Conservation (phyloP, 495 filamentous ascomycete genomes). For the Amorphotheca resinae region DNA sequence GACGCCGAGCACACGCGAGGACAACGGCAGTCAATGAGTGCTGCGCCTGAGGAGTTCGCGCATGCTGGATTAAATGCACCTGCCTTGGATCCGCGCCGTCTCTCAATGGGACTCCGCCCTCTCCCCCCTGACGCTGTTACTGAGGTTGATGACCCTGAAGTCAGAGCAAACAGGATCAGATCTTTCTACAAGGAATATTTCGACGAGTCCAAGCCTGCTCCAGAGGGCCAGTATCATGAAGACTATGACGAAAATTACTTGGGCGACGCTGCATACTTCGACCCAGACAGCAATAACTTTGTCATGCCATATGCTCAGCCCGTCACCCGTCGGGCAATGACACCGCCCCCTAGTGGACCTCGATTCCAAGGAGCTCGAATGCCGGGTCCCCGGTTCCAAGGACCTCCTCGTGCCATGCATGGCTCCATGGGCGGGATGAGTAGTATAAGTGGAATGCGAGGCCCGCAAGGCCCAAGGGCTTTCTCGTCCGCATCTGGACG, state of each 20-base stretch:
- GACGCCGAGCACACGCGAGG: slow-evolving; percentile 8
- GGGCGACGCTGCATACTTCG: slow-evolving; percentile 52
- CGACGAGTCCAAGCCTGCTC: slow-evolving; percentile 57
- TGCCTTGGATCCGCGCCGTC: slow-evolving; percentile 52
- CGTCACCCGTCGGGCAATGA: slow-evolving; percentile 85
- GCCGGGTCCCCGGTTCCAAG: slow-evolving; percentile 64
- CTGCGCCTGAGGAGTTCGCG: slow-evolving; percentile 16
- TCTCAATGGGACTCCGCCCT: slow-evolving; percentile 86
- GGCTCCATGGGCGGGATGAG: slow-evolving; percentile 21
- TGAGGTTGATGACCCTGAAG: slow-evolving; percentile 76
- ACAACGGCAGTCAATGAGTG: slow-evolving; percentile 21
- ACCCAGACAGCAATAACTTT: slow-evolving; percentile 62
- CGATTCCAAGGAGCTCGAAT: slow-evolving; percentile 59
- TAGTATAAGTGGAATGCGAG: slow-evolving; percentile 10
- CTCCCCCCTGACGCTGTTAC: slow-evolving; percentile 69
- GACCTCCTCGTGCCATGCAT: slow-evolving; percentile 29
- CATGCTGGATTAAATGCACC: slow-evolving; percentile 35
- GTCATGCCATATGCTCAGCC: slow-evolving; percentile 73
- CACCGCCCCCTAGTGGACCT: slow-evolving; percentile 74
- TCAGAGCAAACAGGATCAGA: slow-evolving; percentile 88
- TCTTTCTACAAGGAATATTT: slow-evolving; percentile 99
- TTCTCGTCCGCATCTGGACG: slow-evolving; percentile 56
- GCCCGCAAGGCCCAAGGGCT: slow-evolving; percentile 38
- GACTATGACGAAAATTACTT: slow-evolving; percentile 57
- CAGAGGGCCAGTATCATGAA: slow-evolving; percentile 48